phyloP scores from a whole-genome alignment of 2,329 filamentous ascomycete species.

The Myriosclerotinia curreyana region DNA sequence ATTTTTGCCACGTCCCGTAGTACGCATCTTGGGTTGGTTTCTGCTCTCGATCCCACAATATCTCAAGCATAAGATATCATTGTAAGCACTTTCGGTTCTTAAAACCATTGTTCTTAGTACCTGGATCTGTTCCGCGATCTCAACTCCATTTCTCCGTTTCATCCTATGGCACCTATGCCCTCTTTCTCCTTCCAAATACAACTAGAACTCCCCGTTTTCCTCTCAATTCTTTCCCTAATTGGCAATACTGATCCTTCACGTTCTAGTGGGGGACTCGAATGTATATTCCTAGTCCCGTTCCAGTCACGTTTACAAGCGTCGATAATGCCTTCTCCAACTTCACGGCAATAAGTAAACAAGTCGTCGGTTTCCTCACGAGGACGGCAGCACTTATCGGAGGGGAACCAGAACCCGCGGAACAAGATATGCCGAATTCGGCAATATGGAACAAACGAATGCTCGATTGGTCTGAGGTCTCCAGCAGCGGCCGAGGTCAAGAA shows the following conservation, averaged over 20 bases:
- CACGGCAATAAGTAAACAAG: neutral
- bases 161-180: too few relatives aligned
- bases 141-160: too few relatives aligned
- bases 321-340: neutral
- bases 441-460: conserved; percentile 14
- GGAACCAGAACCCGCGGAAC: neutral
- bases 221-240: too few relatives aligned
- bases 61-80: conserved; percentile 13
- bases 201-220: too few relatives aligned
- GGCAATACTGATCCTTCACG: too few relatives aligned
- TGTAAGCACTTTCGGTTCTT: too few relatives aligned
- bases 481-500: neutral
- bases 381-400: conserved; percentile 2
- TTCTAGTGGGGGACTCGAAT: neutral
- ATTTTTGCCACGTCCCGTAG: conserved; percentile 18
- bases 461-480: neutral
- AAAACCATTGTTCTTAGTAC: too few relatives aligned
- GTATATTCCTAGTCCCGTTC: conserved; percentile 13
- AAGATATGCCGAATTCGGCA: neutral
- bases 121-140: too few relatives aligned
- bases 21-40: conserved; percentile 13
- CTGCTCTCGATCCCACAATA: conserved; percentile 7
- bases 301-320: neutral
- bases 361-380: conserved; percentile 8
- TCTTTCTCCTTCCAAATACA: too few relatives aligned